These are phyloP conservation scores for Ilex aquifolium DNA, from an alignment of 257 asterid species.

Conservation along the genomic window DNA sequence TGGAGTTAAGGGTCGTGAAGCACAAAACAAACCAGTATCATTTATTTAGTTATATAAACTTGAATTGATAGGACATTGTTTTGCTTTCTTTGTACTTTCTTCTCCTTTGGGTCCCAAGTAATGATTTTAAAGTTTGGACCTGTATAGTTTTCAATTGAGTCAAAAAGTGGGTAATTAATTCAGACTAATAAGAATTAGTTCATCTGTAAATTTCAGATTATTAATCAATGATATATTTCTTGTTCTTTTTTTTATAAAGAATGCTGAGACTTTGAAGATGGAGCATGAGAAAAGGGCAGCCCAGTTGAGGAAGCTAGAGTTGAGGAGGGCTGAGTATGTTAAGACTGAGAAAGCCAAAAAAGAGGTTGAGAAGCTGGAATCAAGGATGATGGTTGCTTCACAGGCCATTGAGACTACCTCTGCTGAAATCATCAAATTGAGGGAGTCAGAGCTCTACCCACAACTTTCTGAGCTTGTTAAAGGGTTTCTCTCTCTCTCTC, in stretches of 20 bases:
- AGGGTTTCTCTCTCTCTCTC: slow-evolving; percentile 45
- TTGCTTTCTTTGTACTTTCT: too few relatives aligned
- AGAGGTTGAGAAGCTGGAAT: slow-evolving; percentile 90
- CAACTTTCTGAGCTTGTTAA: slow-evolving; percentile 72
- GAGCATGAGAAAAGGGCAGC: slow-evolving; percentile 75
- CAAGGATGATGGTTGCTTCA: slow-evolving; percentile 75
- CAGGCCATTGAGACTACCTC: slow-evolving; percentile 89
- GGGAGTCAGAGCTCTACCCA: slow-evolving; percentile 85
- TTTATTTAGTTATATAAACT: too few relatives aligned
- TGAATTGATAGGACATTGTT: too few relatives aligned
- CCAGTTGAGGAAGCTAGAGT: slow-evolving; percentile 67
- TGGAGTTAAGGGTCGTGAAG: too few relatives aligned
- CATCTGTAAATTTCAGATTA: neutral
- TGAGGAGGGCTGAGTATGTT: slow-evolving; percentile 77
- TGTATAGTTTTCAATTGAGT: too few relatives aligned
- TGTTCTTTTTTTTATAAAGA: slow-evolving; percentile 29
- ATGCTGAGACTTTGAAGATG: slow-evolving; percentile 63
- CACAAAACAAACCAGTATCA: too few relatives aligned
- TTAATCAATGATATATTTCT: neutral
- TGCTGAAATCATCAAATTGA: slow-evolving; percentile 66
- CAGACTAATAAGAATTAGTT: too few relatives aligned
- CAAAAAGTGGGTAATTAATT: too few relatives aligned
- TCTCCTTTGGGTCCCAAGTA: too few relatives aligned
- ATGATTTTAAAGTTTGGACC: too few relatives aligned
- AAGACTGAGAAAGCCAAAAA: slow-evolving; percentile 89